Base-by-base conservation (phyloP, 2,329 filamentous ascomycete species). In the Colletotrichum sp. region DNA sequence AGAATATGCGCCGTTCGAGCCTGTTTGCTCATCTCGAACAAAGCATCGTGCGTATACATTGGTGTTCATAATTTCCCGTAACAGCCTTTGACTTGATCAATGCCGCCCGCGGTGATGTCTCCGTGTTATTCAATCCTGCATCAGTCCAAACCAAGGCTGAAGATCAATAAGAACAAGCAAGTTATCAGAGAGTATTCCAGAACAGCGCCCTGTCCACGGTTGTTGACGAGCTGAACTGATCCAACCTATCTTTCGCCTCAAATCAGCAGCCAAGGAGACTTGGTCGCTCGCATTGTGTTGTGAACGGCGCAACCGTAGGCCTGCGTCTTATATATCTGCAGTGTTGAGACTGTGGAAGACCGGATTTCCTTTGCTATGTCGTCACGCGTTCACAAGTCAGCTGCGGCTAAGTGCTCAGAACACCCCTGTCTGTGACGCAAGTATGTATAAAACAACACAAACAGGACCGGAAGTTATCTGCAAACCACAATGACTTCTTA, bases 81-180 rank as follows among this genome's bases (percentile, higher is more conserved):
- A n/a, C 18, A 18, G 3, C 18, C 38, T n/a, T 43, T 43, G 5
- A 43, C 18, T 43, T 10, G 38, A 43, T n/a, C 18, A n/a, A n/a
- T 43, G 3, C 9, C 1, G 38, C 18, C 38, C 8, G 0, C 5
- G 5, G 38, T 43, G 18, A 4, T 8, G 9, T 43, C 38, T n/a
- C 18, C 3, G 0, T 1, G 1, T 43, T 43, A 43, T 43, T n/a
- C 5, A 5, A 4, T 43, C 8, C 38, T 10, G 18, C 3, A 12
- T 43, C 9, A 6, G 0, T n/a, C 1, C 2, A n/a, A n/a, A 10
- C 9, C 3, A n/a, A 10, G 3, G 8, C 3, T n/a, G 9, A 43
- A 43, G 38, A 43, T 43, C 18, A n/a, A 12, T 18, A 43, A 43
- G 18, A 9, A 43, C 8, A 3, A 43, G 8, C 6, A 43, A 43